Percentiles rank a stretch among this genome's conserved stretches.
Evolutionary conservation across 2,329 filamentous ascomycete genomes (phyloP).

Genomic region (Trichophyton mentagrophytes): DNA sequence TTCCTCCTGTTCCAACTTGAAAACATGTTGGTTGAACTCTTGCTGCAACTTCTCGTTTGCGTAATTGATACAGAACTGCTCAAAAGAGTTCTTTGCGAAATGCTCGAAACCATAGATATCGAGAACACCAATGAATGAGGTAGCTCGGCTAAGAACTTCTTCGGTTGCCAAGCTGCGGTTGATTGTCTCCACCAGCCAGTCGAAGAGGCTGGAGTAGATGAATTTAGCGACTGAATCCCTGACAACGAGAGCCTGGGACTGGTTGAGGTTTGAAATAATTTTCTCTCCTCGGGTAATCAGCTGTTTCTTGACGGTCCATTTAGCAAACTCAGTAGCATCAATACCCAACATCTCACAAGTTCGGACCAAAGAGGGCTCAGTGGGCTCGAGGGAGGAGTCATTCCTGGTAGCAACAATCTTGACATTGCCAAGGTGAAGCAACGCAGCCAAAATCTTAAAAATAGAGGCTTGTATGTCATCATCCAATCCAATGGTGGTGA

Average conservation of each 20-base stretch:
- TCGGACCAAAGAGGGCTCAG: constrained; percentile 68
- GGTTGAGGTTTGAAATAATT: constrained; percentile 88
- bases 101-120: constrained; percentile 99
- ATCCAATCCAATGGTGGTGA: constrained; percentile 76
- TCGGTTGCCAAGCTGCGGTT: constrained; percentile 83
- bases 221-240: constrained; percentile 97
- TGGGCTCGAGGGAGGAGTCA: constrained; percentile 68
- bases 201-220: constrained; percentile 95
- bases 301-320: constrained; percentile 99
- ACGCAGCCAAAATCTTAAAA: constrained; percentile 77
- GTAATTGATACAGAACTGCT: constrained; percentile 99
- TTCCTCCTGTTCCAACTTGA: constrained; percentile 97
- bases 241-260: constrained; percentile 86
- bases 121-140: constrained; percentile 89
- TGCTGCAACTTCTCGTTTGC: constrained; percentile 98
- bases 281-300: constrained; percentile 92
- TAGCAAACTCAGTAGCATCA: constrained; percentile 72
- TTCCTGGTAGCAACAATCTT: constrained; percentile 85
- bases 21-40: constrained; percentile 98
- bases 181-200: constrained; percentile 97
- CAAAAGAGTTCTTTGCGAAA: constrained; percentile 98
- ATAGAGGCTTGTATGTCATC: constrained; percentile 65
- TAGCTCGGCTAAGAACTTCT: constrained; percentile 67
- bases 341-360: constrained; percentile 82
- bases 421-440: constrained; percentile 90